Base-by-base conservation (phyloP, 768 basidiomycete species). In the Boletus bicolor region DNA sequence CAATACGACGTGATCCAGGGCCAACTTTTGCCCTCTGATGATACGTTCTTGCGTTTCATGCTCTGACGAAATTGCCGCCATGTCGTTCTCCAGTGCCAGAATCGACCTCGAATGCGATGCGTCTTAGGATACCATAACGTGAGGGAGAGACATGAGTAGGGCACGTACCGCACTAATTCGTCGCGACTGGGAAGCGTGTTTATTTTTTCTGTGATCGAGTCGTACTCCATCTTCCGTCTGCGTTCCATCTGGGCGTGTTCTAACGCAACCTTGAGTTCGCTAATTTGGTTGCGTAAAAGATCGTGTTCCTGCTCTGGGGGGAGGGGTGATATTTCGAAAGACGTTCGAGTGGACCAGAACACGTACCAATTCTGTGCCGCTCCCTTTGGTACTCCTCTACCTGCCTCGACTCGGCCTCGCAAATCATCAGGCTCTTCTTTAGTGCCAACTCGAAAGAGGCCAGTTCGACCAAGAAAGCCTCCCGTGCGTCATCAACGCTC, bases 151-250 rank as follows among this genome's bases (percentile, higher is more conserved):
- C 14, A 6, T n/a, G 26, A n/a, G 21, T 8, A 34, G 8, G 51
- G n/a, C 26, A 80, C 87, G 63, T 64, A 93, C 91, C 78, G 79
- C 65, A 87, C 84, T 15, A 92, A 76, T 63, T 93, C 92, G 9
- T 86, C 84, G 51, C 91, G 77, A 58, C 77, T 85, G 5, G 91
- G 89, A 3, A 93, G 72, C 17, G 82, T 81, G 63, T 91, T 90
- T 46, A 92, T 83, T 68, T 86, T 91, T 72, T 93, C 92, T 3
- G 92, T 82, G 38, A 93, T 81, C 44, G 80, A 75, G 74, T 93
- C 91, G 66, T 93, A 93, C 65, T 93, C 91, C 61, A 93, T 91
- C 75, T 91, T 93, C 52, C 85, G 80, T 56, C 77, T 78, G 45
- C 91, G 82, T 53, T 84, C 74, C 65, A 87, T 75, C 64, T 93